These are phyloP conservation scores for Aspergillus cejpii DNA, from an alignment of 2,329 filamentous ascomycete species.

Conservation along the genomic window DNA sequence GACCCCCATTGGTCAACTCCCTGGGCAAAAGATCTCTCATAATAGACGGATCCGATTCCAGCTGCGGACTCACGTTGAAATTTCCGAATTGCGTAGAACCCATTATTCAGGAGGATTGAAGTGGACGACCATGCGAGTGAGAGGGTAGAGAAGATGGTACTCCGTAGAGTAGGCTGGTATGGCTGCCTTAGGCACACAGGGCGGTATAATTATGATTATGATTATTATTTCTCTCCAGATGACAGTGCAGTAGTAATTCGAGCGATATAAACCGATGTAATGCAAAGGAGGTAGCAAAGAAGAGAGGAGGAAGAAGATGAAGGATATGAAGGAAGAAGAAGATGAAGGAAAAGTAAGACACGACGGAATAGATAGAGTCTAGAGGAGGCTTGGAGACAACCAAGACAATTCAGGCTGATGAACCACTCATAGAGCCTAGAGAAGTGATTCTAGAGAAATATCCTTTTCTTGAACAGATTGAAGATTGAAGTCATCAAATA, in stretches of 20 bases:
- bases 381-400: not conserved
- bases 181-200: no score
- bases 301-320: not conserved
- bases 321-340: not conserved
- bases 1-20: slow-evolving; percentile 19
- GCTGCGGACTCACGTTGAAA: slow-evolving; percentile 46
- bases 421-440: not conserved
- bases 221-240: no score
- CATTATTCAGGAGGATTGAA: slow-evolving; percentile 31
- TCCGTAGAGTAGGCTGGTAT: no score
- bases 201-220: no score
- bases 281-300: no score
- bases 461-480: no score
- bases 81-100: slow-evolving; percentile 53
- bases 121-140: slow-evolving; percentile 11
- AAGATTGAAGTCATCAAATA: no score
- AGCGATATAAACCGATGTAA: no score
- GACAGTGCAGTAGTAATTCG: no score
- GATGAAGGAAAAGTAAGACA: not conserved
- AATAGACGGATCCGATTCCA: not conserved
- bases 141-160: no score
- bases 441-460: no score
- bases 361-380: not conserved
- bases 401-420: not conserved
- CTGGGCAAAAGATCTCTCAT: slow-evolving; percentile 6